A percentile compares a stretch with the other conserved stretches of the same genome.
Conservation (phyloP, 78 protist species). For the slime mould (Dictyostelium discoideum) region dicty_2.7 NC_007091.3:1053501-1054000, state of each 20-base stretch:
- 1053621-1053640: slow-evolving; percentile 64
- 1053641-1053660: slow-evolving; percentile 30
- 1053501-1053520: neutral
- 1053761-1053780: slow-evolving; percentile 22
- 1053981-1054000: slow-evolving; percentile 53
- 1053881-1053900: slow-evolving; percentile 31
- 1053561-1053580: slow-evolving; percentile 12
- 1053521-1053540: neutral
- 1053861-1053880: slow-evolving; percentile 39
- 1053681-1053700: slow-evolving; percentile 30
- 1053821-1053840: slow-evolving; percentile 65
- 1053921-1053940: slow-evolving; percentile 20
- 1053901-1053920: slow-evolving; percentile 17
- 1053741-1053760: neutral
- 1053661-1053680: slow-evolving; percentile 44
- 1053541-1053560: slow-evolving; percentile 31
- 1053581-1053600: slow-evolving; percentile 40
- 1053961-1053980: slow-evolving; percentile 23
- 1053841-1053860: slow-evolving; percentile 34
- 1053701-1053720: neutral
- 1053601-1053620: slow-evolving; percentile 52
- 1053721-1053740: neutral
- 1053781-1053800: slow-evolving; percentile 46
- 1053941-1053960: neutral
- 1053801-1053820: slow-evolving; percentile 43